These are phyloP conservation scores for Leucocoprinus sp. DNA, from an alignment of 768 basidiomycete species.

Conservation along the genomic window DNA sequence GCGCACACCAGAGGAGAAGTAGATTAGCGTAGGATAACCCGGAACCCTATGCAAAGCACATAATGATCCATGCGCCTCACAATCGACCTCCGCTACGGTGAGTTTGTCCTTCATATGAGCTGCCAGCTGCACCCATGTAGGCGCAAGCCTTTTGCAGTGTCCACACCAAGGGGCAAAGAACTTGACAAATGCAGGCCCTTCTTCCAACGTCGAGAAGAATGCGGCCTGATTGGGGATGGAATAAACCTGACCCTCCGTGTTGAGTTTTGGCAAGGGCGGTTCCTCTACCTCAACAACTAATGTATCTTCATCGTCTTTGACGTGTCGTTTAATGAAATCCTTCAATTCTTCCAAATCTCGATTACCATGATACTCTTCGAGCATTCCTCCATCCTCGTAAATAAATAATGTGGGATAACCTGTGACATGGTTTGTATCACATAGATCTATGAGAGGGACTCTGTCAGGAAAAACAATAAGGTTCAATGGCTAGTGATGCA, in stretches of 20 bases:
- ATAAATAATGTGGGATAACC: conserved; percentile 75
- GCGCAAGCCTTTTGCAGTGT: conserved; percentile 93
- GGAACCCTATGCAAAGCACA: conserved; percentile 61
- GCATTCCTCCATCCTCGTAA: conserved; percentile 56
- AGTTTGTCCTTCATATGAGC: conserved; percentile 58
- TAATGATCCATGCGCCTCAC: conserved; percentile 62
- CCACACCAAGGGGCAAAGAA: conserved; percentile 97
- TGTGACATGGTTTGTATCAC: conserved; percentile 54
- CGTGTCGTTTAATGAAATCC: conserved; percentile 44
- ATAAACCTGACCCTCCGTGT: conserved; percentile 30
- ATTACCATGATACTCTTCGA: conserved; percentile 46
- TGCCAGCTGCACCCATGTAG: conserved; percentile 72
- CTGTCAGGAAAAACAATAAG: not conserved
- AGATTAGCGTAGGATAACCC: conserved; percentile 80
- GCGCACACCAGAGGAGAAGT: conserved; percentile 48
- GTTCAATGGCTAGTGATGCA: conserved; percentile 10
- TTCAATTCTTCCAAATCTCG: conserved; percentile 49
- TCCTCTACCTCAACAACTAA: conserved; percentile 2
- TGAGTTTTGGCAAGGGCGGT: conserved; percentile 20
- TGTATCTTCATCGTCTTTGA: conserved; percentile 11
- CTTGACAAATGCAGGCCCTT: conserved; percentile 42
- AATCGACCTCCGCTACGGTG: conserved; percentile 82
- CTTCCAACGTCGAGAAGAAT: conserved; percentile 30
- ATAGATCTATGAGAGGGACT: conserved; percentile 52
- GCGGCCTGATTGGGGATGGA: conserved; percentile 23